A percentile compares a stretch with the other conserved stretches of the same genome.
phyloP scores from a whole-genome alignment of 257 asterid species.

The Ajuga chamaepitys region DNA sequence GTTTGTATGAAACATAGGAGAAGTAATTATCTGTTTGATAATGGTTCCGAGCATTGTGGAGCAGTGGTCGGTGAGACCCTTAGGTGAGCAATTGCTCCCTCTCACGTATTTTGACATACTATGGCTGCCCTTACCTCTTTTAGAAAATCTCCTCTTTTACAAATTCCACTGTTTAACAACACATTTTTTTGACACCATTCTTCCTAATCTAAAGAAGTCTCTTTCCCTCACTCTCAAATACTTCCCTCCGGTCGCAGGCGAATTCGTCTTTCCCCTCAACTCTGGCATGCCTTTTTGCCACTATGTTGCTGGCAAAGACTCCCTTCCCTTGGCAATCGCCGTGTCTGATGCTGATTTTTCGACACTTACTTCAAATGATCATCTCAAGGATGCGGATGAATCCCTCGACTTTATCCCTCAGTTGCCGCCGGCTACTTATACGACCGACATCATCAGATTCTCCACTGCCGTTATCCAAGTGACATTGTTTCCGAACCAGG shows the following conservation, averaged over 20 bases:
- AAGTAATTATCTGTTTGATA: no score
- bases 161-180: neutral
- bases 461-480: neutral
- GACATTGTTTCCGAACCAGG: slow-evolving; percentile 8
- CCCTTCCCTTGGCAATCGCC: neutral
- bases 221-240: slow-evolving; percentile 5
- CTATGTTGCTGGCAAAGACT: neutral
- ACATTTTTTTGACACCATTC: neutral
- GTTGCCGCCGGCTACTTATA: neutral
- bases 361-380: neutral
- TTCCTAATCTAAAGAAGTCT: neutral
- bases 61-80: neutral
- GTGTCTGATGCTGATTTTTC: neutral
- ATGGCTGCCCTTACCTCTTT: neutral
- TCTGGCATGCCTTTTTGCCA: neutral
- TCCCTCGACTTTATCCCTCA: neutral
- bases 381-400: neutral
- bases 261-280: neutral
- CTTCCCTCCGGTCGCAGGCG: neutral
- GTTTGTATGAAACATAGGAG: no score
- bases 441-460: neutral
- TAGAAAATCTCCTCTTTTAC: neutral
- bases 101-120: neutral
- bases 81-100: neutral
- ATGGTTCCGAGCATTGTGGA: neutral